Evolutionary conservation across 306 rosid species (phyloP).

Genomic region (Dalbergia cultrata): DNA sequence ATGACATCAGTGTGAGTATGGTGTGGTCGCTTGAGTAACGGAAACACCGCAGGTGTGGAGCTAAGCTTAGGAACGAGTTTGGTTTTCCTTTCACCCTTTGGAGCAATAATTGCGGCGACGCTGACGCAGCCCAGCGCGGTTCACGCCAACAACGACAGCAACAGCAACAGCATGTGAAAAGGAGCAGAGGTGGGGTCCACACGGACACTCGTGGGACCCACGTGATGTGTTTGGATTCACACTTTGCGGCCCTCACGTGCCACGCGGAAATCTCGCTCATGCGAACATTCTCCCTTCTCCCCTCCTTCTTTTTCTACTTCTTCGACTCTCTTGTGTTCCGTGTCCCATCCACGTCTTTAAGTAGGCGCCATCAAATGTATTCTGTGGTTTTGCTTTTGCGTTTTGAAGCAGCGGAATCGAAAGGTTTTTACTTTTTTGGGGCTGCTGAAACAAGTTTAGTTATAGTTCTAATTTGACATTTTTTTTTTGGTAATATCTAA

Average conservation of each 20-base stretch:
- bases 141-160: neutral
- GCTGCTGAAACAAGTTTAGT: too few species aligned
- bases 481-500: too few species aligned
- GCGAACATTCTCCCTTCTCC: neutral
- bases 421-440: too few species aligned
- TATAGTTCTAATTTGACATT: too few species aligned
- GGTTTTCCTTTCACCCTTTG: neutral
- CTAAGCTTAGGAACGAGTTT: neutral
- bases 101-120: conserved; percentile 49
- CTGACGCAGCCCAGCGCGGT: conserved; percentile 17
- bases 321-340: neutral
- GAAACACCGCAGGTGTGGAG: too few species aligned
- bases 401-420: too few species aligned
- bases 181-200: conserved; percentile 22
- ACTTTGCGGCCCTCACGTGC: conserved; percentile 36
- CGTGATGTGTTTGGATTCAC: conserved; percentile 26
- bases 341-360: neutral
- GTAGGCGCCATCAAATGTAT: neutral
- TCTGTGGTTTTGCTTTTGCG: too few species aligned
- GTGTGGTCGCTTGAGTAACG: conserved; percentile 25
- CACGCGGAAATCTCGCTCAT: conserved; percentile 3
- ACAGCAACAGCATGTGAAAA: conserved; percentile 7
- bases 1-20: neutral
- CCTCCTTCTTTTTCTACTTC: neutral
- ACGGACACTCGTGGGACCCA: neutral